These are phyloP conservation scores for Chrysophaeum taylorii DNA, from an alignment of 352 stramenopile genomes.

Conservation along the genomic window DNA sequence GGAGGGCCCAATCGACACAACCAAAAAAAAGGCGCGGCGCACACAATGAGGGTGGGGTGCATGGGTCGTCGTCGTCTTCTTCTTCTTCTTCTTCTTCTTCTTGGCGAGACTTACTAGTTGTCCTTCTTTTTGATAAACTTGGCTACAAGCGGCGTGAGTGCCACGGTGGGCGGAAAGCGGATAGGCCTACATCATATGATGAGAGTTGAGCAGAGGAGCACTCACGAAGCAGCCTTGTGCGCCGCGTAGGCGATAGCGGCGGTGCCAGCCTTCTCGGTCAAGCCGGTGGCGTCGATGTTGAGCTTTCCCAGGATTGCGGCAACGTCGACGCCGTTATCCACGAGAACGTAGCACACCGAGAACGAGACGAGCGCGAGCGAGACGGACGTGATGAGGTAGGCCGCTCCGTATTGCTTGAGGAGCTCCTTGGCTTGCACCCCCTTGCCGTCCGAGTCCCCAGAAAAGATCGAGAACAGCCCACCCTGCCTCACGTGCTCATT, in stretches of 20 bases:
- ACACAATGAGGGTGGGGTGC: not conserved
- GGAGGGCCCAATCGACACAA: too few species aligned
- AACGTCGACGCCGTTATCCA: conserved; percentile 62
- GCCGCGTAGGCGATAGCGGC: conserved; percentile 69
- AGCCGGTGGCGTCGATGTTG: conserved; percentile 46
- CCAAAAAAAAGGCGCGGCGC: too few species aligned
- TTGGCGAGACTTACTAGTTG: too few species aligned
- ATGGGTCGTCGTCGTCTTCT: conserved; percentile 2
- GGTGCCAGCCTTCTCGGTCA: conserved; percentile 53
- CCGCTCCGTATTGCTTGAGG: conserved; percentile 59
- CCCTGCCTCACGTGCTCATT: too few species aligned
- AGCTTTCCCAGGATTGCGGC: conserved; percentile 48
- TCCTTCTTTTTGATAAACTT: conserved; percentile 57
- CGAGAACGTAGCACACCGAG: conserved; percentile 56
- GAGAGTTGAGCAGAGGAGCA: too few species aligned
- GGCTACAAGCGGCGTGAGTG: conserved; percentile 66
- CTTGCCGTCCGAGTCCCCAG: conserved; percentile 33
- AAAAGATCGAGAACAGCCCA: conserved; percentile 45
- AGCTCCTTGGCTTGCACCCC: conserved; percentile 53
- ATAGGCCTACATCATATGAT: too few species aligned
- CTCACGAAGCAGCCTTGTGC: conserved; percentile 68
- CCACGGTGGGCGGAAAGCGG: conserved; percentile 63
- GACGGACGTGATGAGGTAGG: conserved; percentile 67
- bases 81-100: conserved; percentile 19
- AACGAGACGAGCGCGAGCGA: conserved; percentile 60